Conservation (phyloP, 164 flowering plant species). For the Nelumbo lutea region DNA sequence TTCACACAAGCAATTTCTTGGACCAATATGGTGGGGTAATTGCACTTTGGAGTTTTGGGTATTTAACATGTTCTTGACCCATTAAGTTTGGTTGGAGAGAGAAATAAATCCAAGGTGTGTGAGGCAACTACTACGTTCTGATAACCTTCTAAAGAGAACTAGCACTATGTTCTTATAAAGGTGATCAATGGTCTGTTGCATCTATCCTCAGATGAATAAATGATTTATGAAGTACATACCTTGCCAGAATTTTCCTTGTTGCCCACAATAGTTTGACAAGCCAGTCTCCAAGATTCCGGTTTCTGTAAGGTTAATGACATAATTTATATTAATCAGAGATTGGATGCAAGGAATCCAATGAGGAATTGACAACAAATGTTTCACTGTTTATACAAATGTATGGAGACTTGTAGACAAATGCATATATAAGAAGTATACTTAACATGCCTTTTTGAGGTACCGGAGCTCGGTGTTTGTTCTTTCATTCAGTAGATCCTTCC, state of each 20-base stretch:
- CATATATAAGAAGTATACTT: neutral
- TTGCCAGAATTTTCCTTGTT: constrained; percentile 92
- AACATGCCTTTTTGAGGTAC: constrained; percentile 74
- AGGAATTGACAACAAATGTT: neutral
- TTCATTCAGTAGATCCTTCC: constrained; percentile 78
- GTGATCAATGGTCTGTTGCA: neutral
- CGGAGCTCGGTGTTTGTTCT: constrained; percentile 77
- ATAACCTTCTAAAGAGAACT: neutral
- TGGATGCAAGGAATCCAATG: neutral
- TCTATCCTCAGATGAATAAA: neutral
- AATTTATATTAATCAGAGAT: neutral
- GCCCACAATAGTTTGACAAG: constrained; percentile 98
- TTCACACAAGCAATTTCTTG: no score
- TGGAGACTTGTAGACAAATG: neutral
- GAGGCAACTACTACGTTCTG: neutral
- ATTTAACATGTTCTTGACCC: neutral
- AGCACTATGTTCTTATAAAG: neutral
- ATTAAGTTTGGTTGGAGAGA: neutral
- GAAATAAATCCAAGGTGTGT: neutral
- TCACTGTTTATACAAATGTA: neutral
- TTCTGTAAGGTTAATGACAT: constrained; percentile 41
- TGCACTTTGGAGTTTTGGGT: no score
- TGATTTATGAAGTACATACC: constrained; percentile 35
- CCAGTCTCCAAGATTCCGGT: constrained; percentile 97
- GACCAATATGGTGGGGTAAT: no score